A percentile compares a stretch with the other conserved stretches of the same genome.
Conservation (phyloP, 2,329 filamentous ascomycete genomes). For the Annulohypoxylon truncatum region DNA sequence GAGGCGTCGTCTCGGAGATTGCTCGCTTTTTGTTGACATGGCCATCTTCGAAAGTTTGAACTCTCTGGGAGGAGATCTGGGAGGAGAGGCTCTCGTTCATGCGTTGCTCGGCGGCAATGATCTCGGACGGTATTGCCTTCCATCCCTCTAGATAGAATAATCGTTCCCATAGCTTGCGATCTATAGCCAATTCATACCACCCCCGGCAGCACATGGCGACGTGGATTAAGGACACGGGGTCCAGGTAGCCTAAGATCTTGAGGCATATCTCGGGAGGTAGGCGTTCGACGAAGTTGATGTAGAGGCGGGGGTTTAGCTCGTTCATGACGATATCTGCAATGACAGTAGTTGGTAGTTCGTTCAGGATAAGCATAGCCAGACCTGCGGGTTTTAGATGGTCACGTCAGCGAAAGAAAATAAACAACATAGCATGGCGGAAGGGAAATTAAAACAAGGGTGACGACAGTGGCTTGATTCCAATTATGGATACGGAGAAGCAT, state of each 20-base stretch:
- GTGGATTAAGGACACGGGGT: constrained; percentile 80
- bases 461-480: not conserved
- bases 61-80: constrained; percentile 56
- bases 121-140: constrained; percentile 75
- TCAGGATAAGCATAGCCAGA: constrained; percentile 81
- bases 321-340: constrained; percentile 82
- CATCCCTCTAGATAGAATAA: constrained; percentile 89
- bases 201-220: constrained; percentile 82
- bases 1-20: constrained; percentile 54
- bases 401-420: constrained; percentile 27
- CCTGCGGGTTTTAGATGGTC: constrained; percentile 61
- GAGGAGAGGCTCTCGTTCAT: constrained; percentile 60
- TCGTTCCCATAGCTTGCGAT: constrained; percentile 86
- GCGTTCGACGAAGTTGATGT: constrained; percentile 89
- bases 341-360: constrained; percentile 81
- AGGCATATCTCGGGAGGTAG: constrained; percentile 92
- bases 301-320: constrained; percentile 82
- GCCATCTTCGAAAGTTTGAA: constrained; percentile 59
- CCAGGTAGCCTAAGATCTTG: constrained; percentile 87
- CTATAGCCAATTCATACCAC: constrained; percentile 85
- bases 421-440: constrained; percentile 27
- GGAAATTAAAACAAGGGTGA: not conserved
- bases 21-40: constrained; percentile 67
- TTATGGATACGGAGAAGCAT: constrained; percentile 9
- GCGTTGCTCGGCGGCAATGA: constrained; percentile 73